These are phyloP conservation scores for Suillus paluster DNA, from an alignment of 768 basidiomycete species.

Conservation along the genomic window DNA sequence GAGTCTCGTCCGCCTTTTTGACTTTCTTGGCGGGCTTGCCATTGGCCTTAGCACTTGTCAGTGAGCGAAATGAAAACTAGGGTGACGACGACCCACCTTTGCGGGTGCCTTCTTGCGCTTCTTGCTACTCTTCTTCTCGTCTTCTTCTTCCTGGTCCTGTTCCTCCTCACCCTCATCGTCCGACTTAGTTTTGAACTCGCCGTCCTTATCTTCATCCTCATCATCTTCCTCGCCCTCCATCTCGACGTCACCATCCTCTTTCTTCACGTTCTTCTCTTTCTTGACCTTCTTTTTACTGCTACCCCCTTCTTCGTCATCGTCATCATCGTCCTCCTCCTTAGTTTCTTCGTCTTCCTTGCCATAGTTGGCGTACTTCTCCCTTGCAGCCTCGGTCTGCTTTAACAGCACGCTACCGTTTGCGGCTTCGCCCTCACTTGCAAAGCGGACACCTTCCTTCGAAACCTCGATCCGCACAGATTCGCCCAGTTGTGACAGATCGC, in stretches of 20 bases:
- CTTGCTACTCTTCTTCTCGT: conserved; percentile 53
- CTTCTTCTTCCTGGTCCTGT: conserved; percentile 54
- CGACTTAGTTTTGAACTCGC: conserved; percentile 46
- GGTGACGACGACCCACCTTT: conserved; percentile 45
- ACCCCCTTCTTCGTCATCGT: conserved; percentile 46
- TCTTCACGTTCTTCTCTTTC: conserved; percentile 48
- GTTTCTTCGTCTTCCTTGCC: conserved; percentile 49
- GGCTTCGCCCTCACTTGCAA: conserved; percentile 91
- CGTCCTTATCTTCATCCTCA: conserved; percentile 42
- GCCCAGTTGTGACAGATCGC: conserved; percentile 87
- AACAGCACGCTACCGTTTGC: conserved; percentile 89
- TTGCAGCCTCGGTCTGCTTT: conserved; percentile 68
- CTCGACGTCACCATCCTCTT: conserved; percentile 46
- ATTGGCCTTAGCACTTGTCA: conserved; percentile 32
- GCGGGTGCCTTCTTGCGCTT: conserved; percentile 66
- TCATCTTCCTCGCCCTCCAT: conserved; percentile 56
- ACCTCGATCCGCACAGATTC: conserved; percentile 97
- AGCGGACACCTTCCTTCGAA: conserved; percentile 92
- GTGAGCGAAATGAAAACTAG: not conserved
- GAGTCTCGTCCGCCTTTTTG: conserved; percentile 63
- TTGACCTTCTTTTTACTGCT: conserved; percentile 32
- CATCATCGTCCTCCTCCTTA: conserved; percentile 44
- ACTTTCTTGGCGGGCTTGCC: conserved; percentile 56
- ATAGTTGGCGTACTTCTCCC: conserved; percentile 43
- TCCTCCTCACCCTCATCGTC: conserved; percentile 53